These are phyloP conservation scores for Eucalyptus grandis DNA, from an alignment of 345 rosid genomes.

Conservation along the genomic window DNA sequence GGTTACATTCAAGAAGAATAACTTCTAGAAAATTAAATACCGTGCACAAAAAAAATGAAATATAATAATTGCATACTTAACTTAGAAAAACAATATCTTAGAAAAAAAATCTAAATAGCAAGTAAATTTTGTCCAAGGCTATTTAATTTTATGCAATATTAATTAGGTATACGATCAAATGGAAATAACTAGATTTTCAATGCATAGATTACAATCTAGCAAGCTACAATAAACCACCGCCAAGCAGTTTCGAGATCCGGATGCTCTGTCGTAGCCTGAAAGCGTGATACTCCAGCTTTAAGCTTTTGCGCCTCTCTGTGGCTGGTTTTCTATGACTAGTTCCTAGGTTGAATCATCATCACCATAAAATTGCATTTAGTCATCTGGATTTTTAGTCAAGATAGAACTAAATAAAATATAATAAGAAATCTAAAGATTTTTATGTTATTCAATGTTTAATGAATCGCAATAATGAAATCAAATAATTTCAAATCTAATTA, in stretches of 20 bases:
- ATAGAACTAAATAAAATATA: too few species aligned
- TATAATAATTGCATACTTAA: background rate
- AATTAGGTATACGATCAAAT: background rate
- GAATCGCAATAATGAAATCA: too few species aligned
- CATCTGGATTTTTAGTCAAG: background rate
- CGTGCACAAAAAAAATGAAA: background rate
- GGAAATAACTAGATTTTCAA: background rate
- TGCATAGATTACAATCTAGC: background rate
- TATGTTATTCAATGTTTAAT: background rate
- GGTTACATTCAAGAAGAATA: background rate
- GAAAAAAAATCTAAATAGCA: background rate
- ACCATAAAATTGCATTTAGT: background rate
- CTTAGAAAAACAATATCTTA: background rate
- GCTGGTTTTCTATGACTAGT: background rate
- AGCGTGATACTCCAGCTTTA: background rate
- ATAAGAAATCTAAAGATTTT: too few species aligned
- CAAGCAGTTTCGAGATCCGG: background rate
- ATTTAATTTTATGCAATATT: background rate
- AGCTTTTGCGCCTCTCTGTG: background rate
- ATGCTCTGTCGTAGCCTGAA: background rate
- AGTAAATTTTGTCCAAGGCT: background rate
- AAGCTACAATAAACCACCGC: background rate
- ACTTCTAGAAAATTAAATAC: background rate
- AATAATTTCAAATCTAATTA: background rate
- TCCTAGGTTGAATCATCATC: background rate